Conservation (phyloP, 768 basidiomycete species). For the Glaciozyma antarctica region DNA sequence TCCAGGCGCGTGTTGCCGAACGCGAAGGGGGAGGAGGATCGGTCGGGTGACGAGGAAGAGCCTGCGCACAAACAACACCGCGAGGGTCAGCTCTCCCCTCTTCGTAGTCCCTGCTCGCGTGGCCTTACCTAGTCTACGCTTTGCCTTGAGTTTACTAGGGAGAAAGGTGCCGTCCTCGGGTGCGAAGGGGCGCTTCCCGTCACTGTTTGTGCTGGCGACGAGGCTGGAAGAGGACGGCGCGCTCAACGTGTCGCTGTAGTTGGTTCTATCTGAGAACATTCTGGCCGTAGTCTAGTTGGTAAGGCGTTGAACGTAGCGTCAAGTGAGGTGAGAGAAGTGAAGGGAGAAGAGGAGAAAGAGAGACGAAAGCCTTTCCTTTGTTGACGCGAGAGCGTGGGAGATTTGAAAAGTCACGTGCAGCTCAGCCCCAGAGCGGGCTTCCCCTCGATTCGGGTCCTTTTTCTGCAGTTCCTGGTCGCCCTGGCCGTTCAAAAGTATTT, state of each 20-base stretch:
- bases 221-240: neutral
- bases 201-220: neutral
- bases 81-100: neutral
- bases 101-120: neutral
- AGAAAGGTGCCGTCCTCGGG: neutral
- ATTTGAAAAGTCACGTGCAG: too few species aligned
- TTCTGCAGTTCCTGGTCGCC: too few species aligned
- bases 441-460: too few species aligned
- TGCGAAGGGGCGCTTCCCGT: neutral
- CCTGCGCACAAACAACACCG: neutral
- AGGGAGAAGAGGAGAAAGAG: neutral
- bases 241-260: neutral
- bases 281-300: neutral
- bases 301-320: neutral
- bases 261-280: neutral
- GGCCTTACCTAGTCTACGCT: neutral
- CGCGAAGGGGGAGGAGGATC: constrained; percentile 3
- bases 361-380: neutral
- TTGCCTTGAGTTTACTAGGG: neutral
- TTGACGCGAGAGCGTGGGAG: neutral
- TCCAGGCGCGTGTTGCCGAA: constrained; percentile 4
- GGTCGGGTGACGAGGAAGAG: constrained; percentile 1
- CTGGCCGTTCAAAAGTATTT: too few species aligned
- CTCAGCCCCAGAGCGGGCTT: too few species aligned
- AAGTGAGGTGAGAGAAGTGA: neutral